Evolutionary conservation across 1,284 basidiomycete species (phyloP), one percentile per base, ranked within the genome.

Genomic region (Ceraceosorus bombacis): DNA sequence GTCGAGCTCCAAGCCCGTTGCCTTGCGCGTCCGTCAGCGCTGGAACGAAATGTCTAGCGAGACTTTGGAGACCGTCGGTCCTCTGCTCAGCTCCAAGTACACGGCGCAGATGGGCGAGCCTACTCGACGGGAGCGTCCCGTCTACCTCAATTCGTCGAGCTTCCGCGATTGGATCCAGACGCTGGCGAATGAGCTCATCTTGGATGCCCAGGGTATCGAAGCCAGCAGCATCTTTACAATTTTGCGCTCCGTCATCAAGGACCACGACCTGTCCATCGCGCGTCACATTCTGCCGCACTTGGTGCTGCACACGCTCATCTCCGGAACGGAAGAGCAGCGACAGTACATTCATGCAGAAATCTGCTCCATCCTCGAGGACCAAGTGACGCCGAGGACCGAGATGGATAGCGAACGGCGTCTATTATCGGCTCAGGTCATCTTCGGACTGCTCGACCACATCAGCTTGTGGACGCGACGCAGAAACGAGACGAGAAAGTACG

Each of bases 91-190:
- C 60, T 75, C 73, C 41, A 65, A 69, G 48, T 77, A 76, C 52
- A 64, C 66, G 9, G 69, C 70, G 8, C 66, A 74, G 49, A 63
- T 63, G 17, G 60, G 62, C n/a, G 61, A 65, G 39, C 59, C 62
- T 2, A 67, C 63, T 37, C 6, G 55, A 5, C 65, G 69, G 37
- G 60, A 61, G 43, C 62, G 55, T 37, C 75, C 75, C 40, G 83
- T 85, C 57, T 99, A 97, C 78, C 81, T 83, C 1, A 80, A 81
- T 4, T 83, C 86, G 57, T 78, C 83, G 5, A 91, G 90, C 0
- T 98, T 95, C 78, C 85, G 93, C 53, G 93, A 98, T 78, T 99
- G 95, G 95, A 83, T 98, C 27, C 90, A 95, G 68, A 78, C 84
- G 0, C 98, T 94, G 93, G 86, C 89, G 0, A 83, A 84, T 9